Conservation (phyloP, 1,139 yeast species). For the Saccharomycopsis phalli region DNA sequence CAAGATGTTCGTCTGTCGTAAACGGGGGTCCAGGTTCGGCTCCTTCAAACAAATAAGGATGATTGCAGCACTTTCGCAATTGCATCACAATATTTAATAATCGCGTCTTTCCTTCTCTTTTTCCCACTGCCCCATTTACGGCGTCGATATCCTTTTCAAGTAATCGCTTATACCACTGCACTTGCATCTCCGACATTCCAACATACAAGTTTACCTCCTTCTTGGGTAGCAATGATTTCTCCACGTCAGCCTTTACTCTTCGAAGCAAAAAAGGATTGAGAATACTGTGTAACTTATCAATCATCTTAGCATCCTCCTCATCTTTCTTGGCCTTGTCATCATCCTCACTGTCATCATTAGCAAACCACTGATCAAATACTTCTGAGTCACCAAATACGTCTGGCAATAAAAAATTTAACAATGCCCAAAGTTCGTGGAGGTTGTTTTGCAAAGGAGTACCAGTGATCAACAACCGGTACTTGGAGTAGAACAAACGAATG, state of each 20-base stretch:
- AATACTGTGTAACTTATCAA: conserved; percentile 78
- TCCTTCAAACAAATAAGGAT: conserved; percentile 93
- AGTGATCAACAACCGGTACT: conserved; percentile 77
- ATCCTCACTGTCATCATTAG: conserved; percentile 32
- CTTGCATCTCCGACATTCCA: conserved; percentile 94
- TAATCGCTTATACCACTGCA: conserved; percentile 80
- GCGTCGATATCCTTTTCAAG: conserved; percentile 94
- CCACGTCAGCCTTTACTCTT: conserved; percentile 89
- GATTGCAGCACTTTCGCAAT: conserved; percentile 91
- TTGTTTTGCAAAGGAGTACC: conserved; percentile 97
- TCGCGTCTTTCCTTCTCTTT: conserved; percentile 84
- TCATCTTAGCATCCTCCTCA: conserved; percentile 60
- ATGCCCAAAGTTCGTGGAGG: conserved; percentile 92
- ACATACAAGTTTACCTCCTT: conserved; percentile 83
- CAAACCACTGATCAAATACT: conserved; percentile 87
- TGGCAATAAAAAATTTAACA: conserved; percentile 80
- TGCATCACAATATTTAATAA: conserved; percentile 93
- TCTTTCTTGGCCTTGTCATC: conserved; percentile 18
- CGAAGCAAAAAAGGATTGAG: conserved; percentile 81
- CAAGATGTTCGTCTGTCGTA: conserved; percentile 91
- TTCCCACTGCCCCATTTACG: conserved; percentile 85
- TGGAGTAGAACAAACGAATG: conserved; percentile 75
- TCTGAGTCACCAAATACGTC: conserved; percentile 91
- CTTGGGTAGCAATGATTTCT: conserved; percentile 81
- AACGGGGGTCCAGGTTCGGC: conserved; percentile 99